Base-by-base conservation (phyloP, 1,284 basidiomycete species). In the Kalmanozyma brasiliensis region DNA sequence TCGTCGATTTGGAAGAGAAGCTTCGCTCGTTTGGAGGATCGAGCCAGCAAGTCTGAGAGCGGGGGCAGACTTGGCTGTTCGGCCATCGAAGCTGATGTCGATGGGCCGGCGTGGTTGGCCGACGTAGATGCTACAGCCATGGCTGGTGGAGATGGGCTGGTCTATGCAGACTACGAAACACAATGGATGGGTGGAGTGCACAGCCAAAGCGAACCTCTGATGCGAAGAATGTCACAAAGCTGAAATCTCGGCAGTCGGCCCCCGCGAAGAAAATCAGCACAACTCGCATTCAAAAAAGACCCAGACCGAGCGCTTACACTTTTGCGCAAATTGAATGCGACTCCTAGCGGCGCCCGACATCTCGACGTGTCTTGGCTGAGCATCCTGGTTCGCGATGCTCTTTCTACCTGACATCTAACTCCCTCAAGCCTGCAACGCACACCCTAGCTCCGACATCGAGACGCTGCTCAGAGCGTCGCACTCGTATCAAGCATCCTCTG, bases 1-100 rank as follows among this genome's bases (percentile, higher is more conserved):
- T 52, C 51, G 23, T 70, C 67, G 46, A 64, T 57, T 43, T 49
- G 57, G 26, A 64, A 70, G 11, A 70, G 61, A 4, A 70, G 43
- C 29, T 61, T 58, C 17, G 67, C 61, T 23, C 67, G 52, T 32
- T 70, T 70, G 2, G 67, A 64, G 8, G 67, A 70, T 9, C 67
- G 61, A 13, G 60, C 61, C 30, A 70, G 53, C 17, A 70, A 46
- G 30, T 70, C 67, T n/a, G 60, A 52, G 17, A 69, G 60, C 43
- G 66, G 60, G 49, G 66, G 66, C 40, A 69, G 22, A 33, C 26
- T 44, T 9, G 46, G 29, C 20, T 59, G 47, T 13, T 65, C 51
- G 20, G 29, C 29, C 13, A 10, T 30, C 3, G 52, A 37, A 20
- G 49, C 30, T 22, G 65, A 49, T 10, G 23, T 33, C 1, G 58